Percentiles rank a stretch among this genome's conserved stretches.
These are phyloP conservation scores for Rhynchospora tenuis DNA, from an alignment of 176 grass and related monocot species.

Conservation along the genomic window DNA sequence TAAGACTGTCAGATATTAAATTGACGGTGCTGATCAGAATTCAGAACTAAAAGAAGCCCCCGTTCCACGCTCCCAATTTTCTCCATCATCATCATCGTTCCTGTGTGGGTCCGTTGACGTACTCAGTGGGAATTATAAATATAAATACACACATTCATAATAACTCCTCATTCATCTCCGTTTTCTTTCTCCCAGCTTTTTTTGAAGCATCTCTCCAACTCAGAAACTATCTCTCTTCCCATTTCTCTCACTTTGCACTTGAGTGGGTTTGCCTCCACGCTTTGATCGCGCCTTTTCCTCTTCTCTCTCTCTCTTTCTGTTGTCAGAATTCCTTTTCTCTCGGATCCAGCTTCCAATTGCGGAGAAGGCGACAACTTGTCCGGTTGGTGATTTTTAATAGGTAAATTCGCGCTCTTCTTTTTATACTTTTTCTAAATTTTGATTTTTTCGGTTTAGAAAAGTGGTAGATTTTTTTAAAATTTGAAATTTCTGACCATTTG, in stretches of 20 bases:
- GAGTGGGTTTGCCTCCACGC: neutral
- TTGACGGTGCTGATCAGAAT: too few relatives aligned
- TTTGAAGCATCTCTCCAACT: neutral
- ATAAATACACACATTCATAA: neutral
- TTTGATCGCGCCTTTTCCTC: neutral
- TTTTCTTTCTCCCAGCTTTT: neutral
- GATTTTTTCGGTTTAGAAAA: neutral
- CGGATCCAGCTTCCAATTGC: neutral
- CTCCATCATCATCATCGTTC: too few relatives aligned
- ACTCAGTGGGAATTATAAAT: neutral
- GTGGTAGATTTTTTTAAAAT: neutral
- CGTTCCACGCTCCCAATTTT: neutral
- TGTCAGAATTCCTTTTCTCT: neutral
- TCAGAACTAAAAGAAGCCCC: neutral
- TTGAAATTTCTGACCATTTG: neutral
- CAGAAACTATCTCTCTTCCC: neutral
- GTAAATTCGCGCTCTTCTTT: neutral
- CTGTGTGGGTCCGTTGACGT: neutral
- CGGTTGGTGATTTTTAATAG: neutral
- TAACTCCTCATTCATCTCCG: neutral
- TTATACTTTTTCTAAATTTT: neutral
- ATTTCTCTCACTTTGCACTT: neutral
- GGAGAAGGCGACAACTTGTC: neutral
- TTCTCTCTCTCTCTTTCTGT: neutral
- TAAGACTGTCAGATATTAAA: too few relatives aligned